Conservation (phyloP, 352 stramenopile genomes). For the Phytophthora palmivora region DNA sequence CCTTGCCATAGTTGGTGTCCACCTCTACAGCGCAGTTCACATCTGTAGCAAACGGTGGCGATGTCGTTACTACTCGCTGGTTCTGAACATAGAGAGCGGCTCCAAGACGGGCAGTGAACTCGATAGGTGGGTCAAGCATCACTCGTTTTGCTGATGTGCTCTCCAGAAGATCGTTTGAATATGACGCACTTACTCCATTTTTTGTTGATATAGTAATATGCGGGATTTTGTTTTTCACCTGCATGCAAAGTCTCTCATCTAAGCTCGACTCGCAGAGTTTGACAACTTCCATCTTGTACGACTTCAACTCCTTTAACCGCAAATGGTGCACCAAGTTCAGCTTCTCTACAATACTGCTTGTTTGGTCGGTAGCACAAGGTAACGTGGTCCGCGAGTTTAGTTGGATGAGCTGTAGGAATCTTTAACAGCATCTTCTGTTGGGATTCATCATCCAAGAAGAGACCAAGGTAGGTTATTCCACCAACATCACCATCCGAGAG, state of each 20-base stretch:
- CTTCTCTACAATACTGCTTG: slow-evolving; percentile 53
- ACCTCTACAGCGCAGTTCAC: not conserved
- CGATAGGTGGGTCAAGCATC: slow-evolving; percentile 24
- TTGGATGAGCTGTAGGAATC: slow-evolving; percentile 38
- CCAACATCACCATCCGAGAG: slow-evolving; percentile 50
- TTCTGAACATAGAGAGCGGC: slow-evolving; percentile 52
- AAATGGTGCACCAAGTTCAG: slow-evolving; percentile 50
- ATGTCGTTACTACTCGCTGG: slow-evolving; percentile 38
- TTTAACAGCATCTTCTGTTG: slow-evolving; percentile 42
- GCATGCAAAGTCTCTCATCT: slow-evolving; percentile 42
- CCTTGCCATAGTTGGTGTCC: not conserved
- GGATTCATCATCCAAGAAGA: slow-evolving; percentile 54
- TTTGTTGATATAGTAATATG: slow-evolving; percentile 72
- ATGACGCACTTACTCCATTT: slow-evolving; percentile 52
- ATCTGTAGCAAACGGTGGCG: slow-evolving; percentile 44
- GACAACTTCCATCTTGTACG: slow-evolving; percentile 52
- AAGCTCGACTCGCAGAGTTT: slow-evolving; percentile 62
- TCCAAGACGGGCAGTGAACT: slow-evolving; percentile 37
- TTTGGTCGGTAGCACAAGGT: slow-evolving; percentile 72
- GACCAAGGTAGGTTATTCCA: slow-evolving; percentile 55
- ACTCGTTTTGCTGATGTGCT: slow-evolving; percentile 24
- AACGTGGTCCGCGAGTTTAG: slow-evolving; percentile 66
- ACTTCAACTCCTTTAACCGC: slow-evolving; percentile 44
- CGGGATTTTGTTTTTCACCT: slow-evolving; percentile 58
- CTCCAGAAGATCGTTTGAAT: slow-evolving; percentile 73